Percentiles rank a stretch among this genome's conserved stretches.
phyloP scores from a whole-genome alignment of 176 grass and related monocot genomes.

The Saccharum spontaneum region DNA sequence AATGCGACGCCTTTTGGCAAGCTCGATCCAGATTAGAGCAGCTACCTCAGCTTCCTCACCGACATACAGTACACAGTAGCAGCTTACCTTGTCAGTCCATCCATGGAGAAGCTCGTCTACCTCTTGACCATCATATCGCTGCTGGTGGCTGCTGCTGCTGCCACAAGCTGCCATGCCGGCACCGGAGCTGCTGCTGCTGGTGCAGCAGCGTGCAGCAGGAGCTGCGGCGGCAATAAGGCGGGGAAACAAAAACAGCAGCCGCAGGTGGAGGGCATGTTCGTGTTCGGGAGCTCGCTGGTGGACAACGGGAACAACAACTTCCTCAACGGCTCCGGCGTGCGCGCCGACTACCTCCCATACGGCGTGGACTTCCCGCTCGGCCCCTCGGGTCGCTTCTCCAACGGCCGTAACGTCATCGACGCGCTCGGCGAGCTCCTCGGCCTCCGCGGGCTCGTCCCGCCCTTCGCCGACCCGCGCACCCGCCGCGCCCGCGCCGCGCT shows the following conservation, averaged over 20 bases:
- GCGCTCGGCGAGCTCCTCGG: constrained; percentile 60
- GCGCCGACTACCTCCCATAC: constrained; percentile 71
- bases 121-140: background rate
- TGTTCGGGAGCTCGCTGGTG: constrained; percentile 80
- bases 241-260: background rate
- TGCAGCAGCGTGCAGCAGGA: background rate
- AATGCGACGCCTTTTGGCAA: background rate
- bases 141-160: background rate
- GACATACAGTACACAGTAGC: background rate
- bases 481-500: constrained; percentile 2
- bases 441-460: constrained; percentile 48
- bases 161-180: background rate
- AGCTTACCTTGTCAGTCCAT: background rate
- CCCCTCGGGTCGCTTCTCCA: constrained; percentile 66
- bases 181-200: background rate
- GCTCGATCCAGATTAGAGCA: background rate
- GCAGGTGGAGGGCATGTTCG: constrained; percentile 51
- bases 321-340: constrained; percentile 47
- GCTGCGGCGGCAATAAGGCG: background rate
- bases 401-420: constrained; percentile 67
- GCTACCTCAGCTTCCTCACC: background rate
- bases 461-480: constrained; percentile 55
- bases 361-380: constrained; percentile 77
- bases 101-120: constrained; percentile 31
- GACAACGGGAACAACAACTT: constrained; percentile 86